Conservation (phyloP, 1,139 yeast species). For the Meyerozyma smithsonii region DNA sequence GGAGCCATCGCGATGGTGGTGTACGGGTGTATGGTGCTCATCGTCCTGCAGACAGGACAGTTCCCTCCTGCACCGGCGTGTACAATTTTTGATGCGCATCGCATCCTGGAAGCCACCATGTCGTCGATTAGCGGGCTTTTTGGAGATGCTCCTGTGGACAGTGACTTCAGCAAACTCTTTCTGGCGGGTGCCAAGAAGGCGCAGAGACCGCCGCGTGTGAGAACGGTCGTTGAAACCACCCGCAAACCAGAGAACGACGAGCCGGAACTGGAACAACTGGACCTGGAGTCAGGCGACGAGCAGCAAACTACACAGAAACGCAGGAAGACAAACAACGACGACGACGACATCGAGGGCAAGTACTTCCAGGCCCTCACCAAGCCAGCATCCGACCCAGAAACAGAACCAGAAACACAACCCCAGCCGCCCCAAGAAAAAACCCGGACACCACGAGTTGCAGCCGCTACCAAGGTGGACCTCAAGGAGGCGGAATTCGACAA, state of each 20-base stretch:
- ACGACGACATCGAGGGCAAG: conserved; percentile 43
- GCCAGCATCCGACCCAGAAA: conserved; percentile 8
- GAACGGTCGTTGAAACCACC: not conserved
- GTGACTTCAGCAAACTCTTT: not conserved
- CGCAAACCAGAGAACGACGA: conserved; percentile 11
- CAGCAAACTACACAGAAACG: too few species aligned
- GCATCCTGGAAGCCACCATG: not conserved
- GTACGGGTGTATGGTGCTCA: too few species aligned
- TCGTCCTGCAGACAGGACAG: conserved; percentile 29
- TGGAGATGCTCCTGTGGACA: conserved; percentile 2
- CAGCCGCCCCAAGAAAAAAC: too few species aligned
- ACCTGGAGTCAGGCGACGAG: conserved; percentile 11
- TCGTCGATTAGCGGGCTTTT: conserved; percentile 4
- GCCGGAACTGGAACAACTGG: too few species aligned
- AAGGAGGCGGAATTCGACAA: conserved; percentile 72
- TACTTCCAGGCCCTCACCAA: conserved; percentile 37
- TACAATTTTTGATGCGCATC: conserved; percentile 1
- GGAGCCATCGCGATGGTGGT: too few species aligned
- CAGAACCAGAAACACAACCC: conserved; percentile 13
- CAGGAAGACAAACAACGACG: conserved; percentile 25
- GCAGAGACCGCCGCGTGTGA: not conserved
- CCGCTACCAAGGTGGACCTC: conserved; percentile 41
- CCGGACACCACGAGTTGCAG: conserved; percentile 8
- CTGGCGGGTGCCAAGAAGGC: not conserved
- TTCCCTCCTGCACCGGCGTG: not conserved